Evolutionary conservation across 2,329 filamentous ascomycete genomes (phyloP).

Genomic region (Bertia moriformis): DNA sequence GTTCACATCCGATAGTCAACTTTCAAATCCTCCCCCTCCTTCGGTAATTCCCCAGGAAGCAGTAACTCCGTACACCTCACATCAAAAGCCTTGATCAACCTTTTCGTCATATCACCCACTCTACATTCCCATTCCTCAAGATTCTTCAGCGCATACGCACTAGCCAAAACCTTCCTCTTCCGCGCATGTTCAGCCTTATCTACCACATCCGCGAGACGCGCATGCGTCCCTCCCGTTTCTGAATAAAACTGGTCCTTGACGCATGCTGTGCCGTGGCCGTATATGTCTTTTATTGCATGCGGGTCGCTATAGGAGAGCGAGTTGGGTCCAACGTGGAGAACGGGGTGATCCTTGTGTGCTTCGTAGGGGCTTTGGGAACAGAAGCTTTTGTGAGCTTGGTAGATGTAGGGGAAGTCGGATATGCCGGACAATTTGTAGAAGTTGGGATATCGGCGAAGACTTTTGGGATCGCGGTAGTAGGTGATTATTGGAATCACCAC

Average conservation of each 20-base stretch:
- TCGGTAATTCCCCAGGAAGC: conserved; percentile 9
- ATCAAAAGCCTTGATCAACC: conserved; percentile 27
- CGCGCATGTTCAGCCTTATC: conserved; percentile 33
- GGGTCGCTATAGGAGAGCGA: conserved; percentile 22
- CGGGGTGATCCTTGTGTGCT: conserved; percentile 26
- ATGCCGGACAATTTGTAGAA: conserved; percentile 25
- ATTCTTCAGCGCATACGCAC: conserved; percentile 35
- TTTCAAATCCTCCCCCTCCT: conserved; percentile 21
- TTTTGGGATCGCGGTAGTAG: conserved; percentile 3
- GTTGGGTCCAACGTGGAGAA: conserved; percentile 29
- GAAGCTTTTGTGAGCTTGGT: conserved; percentile 23
- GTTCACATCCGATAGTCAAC: conserved; percentile 35
- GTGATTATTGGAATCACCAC: too few relatives aligned
- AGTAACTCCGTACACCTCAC: conserved; percentile 20
- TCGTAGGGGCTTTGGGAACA: conserved; percentile 24
- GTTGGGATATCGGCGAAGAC: conserved; percentile 29
- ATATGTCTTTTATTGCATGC: conserved; percentile 32
- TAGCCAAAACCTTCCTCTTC: conserved; percentile 32
- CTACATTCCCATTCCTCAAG: conserved; percentile 38
- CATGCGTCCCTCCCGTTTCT: conserved; percentile 28
- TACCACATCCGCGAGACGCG: conserved; percentile 33
- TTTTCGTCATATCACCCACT: conserved; percentile 32
- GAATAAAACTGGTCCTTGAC: conserved; percentile 31
- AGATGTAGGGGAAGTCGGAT: conserved; percentile 28
- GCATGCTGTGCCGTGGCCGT: conserved; percentile 32